phyloP scores from a whole-genome alignment of 345 rosid genomes.

The Rhodamnia argentea region DNA sequence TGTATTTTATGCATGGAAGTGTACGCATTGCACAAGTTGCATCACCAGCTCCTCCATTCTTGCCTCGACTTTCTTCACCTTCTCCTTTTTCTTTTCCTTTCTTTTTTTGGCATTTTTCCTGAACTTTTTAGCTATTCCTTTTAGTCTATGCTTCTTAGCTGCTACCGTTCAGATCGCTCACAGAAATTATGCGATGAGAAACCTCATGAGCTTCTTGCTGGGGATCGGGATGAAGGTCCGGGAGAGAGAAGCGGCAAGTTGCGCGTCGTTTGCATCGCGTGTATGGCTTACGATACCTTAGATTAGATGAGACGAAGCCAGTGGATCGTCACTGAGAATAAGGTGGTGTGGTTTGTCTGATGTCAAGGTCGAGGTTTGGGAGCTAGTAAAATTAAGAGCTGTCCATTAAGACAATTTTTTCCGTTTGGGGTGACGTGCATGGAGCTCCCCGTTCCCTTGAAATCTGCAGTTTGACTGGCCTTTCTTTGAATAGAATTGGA shows the following conservation, averaged over 20 bases:
- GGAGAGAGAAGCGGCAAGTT: not conserved
- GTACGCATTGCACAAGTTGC: not conserved
- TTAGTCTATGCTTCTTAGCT: not conserved
- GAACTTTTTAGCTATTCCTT: not conserved
- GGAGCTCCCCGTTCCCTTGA: not conserved
- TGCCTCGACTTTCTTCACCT: not conserved
- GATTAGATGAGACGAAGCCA: not conserved
- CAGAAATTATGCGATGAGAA: not conserved
- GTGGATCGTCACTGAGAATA: not conserved
- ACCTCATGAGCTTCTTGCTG: not conserved
- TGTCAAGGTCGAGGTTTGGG: not conserved
- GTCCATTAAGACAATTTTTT: not conserved
- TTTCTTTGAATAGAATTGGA: not conserved
- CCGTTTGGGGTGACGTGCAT: not conserved
- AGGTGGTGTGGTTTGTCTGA: not conserved
- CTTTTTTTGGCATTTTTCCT: not conserved
- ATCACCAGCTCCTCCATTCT: not conserved
- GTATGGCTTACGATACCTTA: not conserved
- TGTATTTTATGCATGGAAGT: not conserved
- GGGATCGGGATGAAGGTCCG: not conserved
- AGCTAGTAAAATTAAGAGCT: not conserved
- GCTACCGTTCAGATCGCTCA: not conserved
- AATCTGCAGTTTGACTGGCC: not conserved
- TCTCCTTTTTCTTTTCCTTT: not conserved
- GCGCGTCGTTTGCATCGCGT: not conserved